Percentiles rank a stretch among this genome's conserved stretches.
phyloP scores from a whole-genome alignment of 2,329 filamentous ascomycete species.

The Fusarium marasasianum region DNA sequence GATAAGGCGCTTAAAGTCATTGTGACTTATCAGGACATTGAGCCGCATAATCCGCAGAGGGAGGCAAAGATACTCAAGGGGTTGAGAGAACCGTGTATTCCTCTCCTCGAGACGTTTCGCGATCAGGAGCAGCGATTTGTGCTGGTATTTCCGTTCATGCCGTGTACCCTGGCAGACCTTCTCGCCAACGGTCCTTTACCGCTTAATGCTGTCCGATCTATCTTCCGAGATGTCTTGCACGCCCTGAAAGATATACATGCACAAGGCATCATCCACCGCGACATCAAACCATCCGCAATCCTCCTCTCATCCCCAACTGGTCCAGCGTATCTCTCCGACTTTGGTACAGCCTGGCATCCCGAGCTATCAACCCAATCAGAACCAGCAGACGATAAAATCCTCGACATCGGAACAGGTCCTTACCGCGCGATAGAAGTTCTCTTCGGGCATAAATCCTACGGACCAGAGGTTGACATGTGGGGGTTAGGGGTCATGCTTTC shows the following conservation, averaged over 20 bases:
- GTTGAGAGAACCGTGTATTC: slow-evolving; percentile 67
- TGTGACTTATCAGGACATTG: slow-evolving; percentile 73
- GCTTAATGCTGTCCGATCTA: slow-evolving; percentile 48
- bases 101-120: slow-evolving; percentile 77
- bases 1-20: slow-evolving; percentile 84
- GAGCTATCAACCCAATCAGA: slow-evolving; percentile 68
- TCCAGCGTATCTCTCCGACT: slow-evolving; percentile 85
- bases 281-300: slow-evolving; percentile 93
- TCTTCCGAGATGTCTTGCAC: slow-evolving; percentile 73
- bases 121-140: slow-evolving; percentile 77
- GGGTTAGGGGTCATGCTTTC: slow-evolving; percentile 84
- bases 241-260: slow-evolving; percentile 78
- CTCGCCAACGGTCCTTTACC: slow-evolving; percentile 60
- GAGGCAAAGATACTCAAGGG: slow-evolving; percentile 79
- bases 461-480: slow-evolving; percentile 85
- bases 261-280: slow-evolving; percentile 85
- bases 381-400: slow-evolving; percentile 75
- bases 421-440: slow-evolving; percentile 92
- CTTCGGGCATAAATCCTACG: slow-evolving; percentile 83
- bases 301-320: slow-evolving; percentile 73
- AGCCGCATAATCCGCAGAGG: slow-evolving; percentile 83
- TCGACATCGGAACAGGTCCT: slow-evolving; percentile 91
- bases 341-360: slow-evolving; percentile 89
- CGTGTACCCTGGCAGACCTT: slow-evolving; percentile 74
- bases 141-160: slow-evolving; percentile 86